These are phyloP conservation scores for Macrolepiota fuliginosa DNA, from an alignment of 768 basidiomycete genomes.

Conservation along the genomic window DNA sequence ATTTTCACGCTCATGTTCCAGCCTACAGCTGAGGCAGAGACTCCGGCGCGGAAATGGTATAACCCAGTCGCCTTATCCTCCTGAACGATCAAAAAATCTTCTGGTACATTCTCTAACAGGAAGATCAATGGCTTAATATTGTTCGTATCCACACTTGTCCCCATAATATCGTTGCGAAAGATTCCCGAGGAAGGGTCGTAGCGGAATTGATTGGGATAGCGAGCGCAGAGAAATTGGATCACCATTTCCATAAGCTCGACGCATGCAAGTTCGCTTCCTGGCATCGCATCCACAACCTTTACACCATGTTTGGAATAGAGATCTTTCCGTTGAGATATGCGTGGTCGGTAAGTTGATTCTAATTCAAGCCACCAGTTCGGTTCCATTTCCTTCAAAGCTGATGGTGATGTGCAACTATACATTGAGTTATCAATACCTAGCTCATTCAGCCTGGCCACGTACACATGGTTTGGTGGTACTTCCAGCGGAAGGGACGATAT, in stretches of 20 bases:
- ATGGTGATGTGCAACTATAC: background rate
- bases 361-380: conserved; percentile 58
- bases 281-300: conserved; percentile 40
- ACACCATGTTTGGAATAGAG: conserved; percentile 38
- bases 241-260: conserved; percentile 54
- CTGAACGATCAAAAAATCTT: conserved; percentile 46
- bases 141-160: conserved; percentile 24
- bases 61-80: conserved; percentile 39
- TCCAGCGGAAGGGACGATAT: conserved; percentile 56
- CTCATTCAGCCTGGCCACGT: conserved; percentile 12
- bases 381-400: conserved; percentile 47
- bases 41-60: conserved; percentile 43
- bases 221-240: conserved; percentile 51
- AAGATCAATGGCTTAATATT: conserved; percentile 36
- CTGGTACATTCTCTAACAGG: conserved; percentile 49
- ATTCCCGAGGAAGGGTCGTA: conserved; percentile 30
- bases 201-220: conserved; percentile 55
- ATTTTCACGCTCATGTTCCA: conserved; percentile 49
- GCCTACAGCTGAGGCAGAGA: conserved; percentile 46
- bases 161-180: conserved; percentile 44
- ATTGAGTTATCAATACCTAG: background rate
- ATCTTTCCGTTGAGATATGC: conserved; percentile 39
- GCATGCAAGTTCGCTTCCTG: conserved; percentile 48
- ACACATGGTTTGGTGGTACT: conserved; percentile 59
- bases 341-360: conserved; percentile 46